Evolutionary conservation across 768 basidiomycete genomes (phyloP).

Genomic region (Naganishia kalamii): DNA sequence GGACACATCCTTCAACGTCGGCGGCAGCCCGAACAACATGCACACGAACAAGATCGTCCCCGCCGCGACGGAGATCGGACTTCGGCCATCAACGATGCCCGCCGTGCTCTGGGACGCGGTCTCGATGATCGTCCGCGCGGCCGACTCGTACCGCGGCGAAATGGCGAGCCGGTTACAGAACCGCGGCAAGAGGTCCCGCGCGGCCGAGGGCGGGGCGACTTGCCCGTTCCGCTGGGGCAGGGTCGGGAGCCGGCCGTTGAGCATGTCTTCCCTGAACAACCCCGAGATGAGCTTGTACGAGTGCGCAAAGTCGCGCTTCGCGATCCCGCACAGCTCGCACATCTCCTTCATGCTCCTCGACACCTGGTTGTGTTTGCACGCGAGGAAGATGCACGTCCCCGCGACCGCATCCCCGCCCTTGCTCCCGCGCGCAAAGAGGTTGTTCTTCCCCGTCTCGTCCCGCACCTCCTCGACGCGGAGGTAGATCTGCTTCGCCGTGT

Average conservation of each 20-base stretch:
- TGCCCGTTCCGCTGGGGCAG: background rate
- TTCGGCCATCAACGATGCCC: slow-evolving; percentile 78
- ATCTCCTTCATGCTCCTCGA: slow-evolving; percentile 25
- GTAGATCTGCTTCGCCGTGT: slow-evolving; percentile 45
- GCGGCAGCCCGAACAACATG: slow-evolving; percentile 65
- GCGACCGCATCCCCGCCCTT: slow-evolving; percentile 11
- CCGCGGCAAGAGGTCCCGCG: slow-evolving; percentile 81
- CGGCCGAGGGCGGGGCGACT: slow-evolving; percentile 45
- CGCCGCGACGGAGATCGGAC: slow-evolving; percentile 96
- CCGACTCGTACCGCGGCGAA: slow-evolving; percentile 71
- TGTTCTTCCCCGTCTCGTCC: slow-evolving; percentile 14
- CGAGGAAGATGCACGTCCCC: slow-evolving; percentile 25
- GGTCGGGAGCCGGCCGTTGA: slow-evolving; percentile 13
- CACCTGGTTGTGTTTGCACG: slow-evolving; percentile 23
- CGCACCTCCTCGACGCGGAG: slow-evolving; percentile 36
- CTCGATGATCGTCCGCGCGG: slow-evolving; percentile 70
- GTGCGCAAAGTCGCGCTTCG: slow-evolving; percentile 23
- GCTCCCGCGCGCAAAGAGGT: slow-evolving; percentile 14
- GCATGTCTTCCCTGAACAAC: slow-evolving; percentile 17
- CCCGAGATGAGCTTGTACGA: slow-evolving; percentile 18
- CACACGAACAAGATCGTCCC: slow-evolving; percentile 92
- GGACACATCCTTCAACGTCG: slow-evolving; percentile 77
- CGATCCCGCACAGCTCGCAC: slow-evolving; percentile 18
- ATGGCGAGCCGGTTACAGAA: slow-evolving; percentile 90
- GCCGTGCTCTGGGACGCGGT: slow-evolving; percentile 63